A percentile compares a stretch with the other conserved stretches of the same genome.
These are phyloP conservation scores for Stemphylium lycopersici DNA, from an alignment of 2,329 filamentous ascomycete species.

Conservation along the genomic window DNA sequence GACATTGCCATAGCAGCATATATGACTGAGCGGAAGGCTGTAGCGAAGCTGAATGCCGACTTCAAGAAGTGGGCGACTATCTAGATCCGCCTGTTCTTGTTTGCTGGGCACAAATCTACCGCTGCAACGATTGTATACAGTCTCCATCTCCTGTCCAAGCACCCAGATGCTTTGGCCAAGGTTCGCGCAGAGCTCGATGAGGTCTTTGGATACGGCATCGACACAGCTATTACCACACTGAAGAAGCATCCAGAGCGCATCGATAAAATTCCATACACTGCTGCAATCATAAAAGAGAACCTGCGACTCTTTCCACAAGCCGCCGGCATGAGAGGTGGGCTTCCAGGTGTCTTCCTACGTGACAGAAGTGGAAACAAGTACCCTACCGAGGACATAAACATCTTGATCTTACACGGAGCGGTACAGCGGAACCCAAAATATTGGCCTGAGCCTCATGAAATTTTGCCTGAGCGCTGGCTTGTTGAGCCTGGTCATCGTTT, in stretches of 20 bases:
- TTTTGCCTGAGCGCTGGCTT: slow-evolving; percentile 36
- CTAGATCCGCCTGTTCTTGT: slow-evolving; percentile 22
- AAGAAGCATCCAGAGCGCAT: slow-evolving; percentile 31
- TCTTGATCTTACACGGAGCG: slow-evolving; percentile 23
- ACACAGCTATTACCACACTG: slow-evolving; percentile 17
- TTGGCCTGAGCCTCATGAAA: slow-evolving; percentile 27
- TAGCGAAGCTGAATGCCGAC: slow-evolving; percentile 20
- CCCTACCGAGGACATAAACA: slow-evolving; percentile 25
- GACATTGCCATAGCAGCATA: slow-evolving; percentile 18
- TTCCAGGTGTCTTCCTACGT: slow-evolving; percentile 17
- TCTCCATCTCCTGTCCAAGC: slow-evolving; percentile 32
- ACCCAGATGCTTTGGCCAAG: slow-evolving; percentile 28
- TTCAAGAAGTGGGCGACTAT: slow-evolving; percentile 23
- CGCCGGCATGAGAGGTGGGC: slow-evolving; percentile 36
- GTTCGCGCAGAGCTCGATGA: slow-evolving; percentile 39
- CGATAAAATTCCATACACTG: slow-evolving; percentile 38
- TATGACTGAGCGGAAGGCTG: slow-evolving; percentile 8
- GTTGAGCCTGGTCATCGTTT: slow-evolving; percentile 18
- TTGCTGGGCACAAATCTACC: slow-evolving; percentile 47
- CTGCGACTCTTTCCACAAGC: slow-evolving; percentile 34
- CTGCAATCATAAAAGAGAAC: slow-evolving; percentile 47
- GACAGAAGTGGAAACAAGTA: slow-evolving; percentile 27
- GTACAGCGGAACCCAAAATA: slow-evolving; percentile 24
- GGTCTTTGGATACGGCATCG: slow-evolving; percentile 34
- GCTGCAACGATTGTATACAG: slow-evolving; percentile 42